A percentile compares a stretch with the other conserved stretches of the same genome.
phyloP scores from a whole-genome alignment of 495 filamentous ascomycete species.

The Bacidia rubella region DNA sequence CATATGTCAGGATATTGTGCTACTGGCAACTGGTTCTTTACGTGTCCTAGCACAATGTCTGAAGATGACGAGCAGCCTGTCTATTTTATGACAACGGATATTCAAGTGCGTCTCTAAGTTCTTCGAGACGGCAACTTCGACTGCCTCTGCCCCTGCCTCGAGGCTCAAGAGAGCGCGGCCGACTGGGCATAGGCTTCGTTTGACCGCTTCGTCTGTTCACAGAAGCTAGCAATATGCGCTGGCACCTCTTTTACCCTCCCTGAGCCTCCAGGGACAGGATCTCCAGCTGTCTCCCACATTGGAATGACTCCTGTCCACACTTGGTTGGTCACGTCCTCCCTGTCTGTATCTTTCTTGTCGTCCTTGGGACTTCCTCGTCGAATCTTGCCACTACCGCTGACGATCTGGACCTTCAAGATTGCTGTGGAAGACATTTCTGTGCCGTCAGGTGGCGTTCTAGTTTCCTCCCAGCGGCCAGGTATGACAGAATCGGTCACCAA shows the following conservation, averaged over 20 bases:
- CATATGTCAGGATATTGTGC: too few relatives aligned
- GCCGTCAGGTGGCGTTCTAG: conserved; percentile 56
- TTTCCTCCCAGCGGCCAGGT: conserved; percentile 51
- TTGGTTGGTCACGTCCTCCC: conserved; percentile 41
- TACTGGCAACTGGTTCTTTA: neutral
- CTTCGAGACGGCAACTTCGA: too few relatives aligned
- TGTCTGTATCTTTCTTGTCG: conserved; percentile 51
- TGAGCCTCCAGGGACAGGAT: conserved; percentile 50
- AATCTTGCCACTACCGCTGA: conserved; percentile 67
- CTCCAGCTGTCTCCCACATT: conserved; percentile 48
- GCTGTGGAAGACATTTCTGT: conserved; percentile 68
- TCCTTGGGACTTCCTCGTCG: conserved; percentile 56
- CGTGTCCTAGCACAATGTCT: too few relatives aligned
- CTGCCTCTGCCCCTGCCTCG: too few relatives aligned
- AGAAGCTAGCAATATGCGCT: conserved; percentile 46
- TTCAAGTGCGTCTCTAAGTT: too few relatives aligned
- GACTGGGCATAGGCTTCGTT: conserved; percentile 38
- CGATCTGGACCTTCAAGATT: conserved; percentile 56
- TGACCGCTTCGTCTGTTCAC: conserved; percentile 39
- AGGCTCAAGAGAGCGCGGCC: conserved; percentile 23
- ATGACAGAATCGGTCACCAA: conserved; percentile 67
- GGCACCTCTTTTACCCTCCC: conserved; percentile 50
- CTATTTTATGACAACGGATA: too few relatives aligned
- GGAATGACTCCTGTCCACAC: conserved; percentile 85
- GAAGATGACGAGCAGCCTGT: too few relatives aligned